phyloP scores from a whole-genome alignment of 2,329 filamentous ascomycete species.

The Teratosphaeriaceae sp. region DNA sequence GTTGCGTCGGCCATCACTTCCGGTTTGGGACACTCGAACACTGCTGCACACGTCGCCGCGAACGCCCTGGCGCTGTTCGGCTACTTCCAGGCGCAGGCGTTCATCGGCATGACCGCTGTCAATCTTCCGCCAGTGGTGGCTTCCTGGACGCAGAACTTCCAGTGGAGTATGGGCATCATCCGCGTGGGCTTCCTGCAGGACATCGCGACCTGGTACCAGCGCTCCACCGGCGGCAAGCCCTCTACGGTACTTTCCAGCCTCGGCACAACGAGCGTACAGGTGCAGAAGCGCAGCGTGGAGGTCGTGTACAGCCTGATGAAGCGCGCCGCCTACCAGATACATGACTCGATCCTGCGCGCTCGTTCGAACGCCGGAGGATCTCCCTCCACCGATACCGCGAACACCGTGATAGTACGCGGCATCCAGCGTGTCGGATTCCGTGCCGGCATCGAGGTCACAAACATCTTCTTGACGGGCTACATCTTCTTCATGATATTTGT shows the following conservation, averaged over 20 bases:
- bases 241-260: slow-evolving; percentile 71
- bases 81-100: slow-evolving; percentile 91
- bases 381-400: slow-evolving; percentile 26
- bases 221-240: slow-evolving; percentile 80
- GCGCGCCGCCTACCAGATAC: slow-evolving; percentile 41
- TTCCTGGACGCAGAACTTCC: slow-evolving; percentile 95
- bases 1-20: slow-evolving; percentile 83
- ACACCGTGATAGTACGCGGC: slow-evolving; percentile 58
- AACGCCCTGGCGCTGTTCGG: slow-evolving; percentile 91
- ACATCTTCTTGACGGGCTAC: slow-evolving; percentile 87
- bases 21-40: slow-evolving; percentile 85
- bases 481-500: slow-evolving; percentile 85
- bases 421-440: slow-evolving; percentile 87
- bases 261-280: slow-evolving; percentile 70
- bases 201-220: slow-evolving; percentile 93
- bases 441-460: slow-evolving; percentile 77
- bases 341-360: slow-evolving; percentile 38
- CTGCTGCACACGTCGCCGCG: slow-evolving; percentile 86
- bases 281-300: slow-evolving; percentile 60
- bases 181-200: slow-evolving; percentile 77
- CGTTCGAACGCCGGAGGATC: slow-evolving; percentile 20
- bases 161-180: slow-evolving; percentile 98
- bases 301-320: slow-evolving; percentile 43
- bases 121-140: slow-evolving; percentile 79
- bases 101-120: slow-evolving; percentile 78